Evolutionary conservation across 495 filamentous ascomycete genomes (phyloP).

Genomic region (Penicillium angulare): DNA sequence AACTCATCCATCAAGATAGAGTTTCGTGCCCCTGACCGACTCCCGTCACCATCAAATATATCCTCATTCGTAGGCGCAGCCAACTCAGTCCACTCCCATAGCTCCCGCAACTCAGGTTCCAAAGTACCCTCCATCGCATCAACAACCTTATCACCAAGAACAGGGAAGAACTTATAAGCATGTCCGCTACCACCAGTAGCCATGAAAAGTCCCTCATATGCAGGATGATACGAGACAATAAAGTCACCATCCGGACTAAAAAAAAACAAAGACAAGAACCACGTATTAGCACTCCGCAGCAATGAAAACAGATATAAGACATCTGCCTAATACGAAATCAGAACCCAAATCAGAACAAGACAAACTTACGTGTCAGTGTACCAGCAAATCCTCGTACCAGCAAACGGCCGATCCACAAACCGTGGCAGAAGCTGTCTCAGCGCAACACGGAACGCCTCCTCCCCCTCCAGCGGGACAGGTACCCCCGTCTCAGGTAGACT

Average conservation of each 20-base stretch:
- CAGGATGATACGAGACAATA: slow-evolving; percentile 74
- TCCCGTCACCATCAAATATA: slow-evolving; percentile 53
- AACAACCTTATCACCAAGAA: slow-evolving; percentile 75
- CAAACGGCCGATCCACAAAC: slow-evolving; percentile 63
- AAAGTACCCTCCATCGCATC: slow-evolving; percentile 60
- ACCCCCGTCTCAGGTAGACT: slow-evolving; percentile 38
- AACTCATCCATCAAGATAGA: slow-evolving; percentile 39
- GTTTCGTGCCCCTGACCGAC: slow-evolving; percentile 26
- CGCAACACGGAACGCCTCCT: slow-evolving; percentile 57
- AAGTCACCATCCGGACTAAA: slow-evolving; percentile 67
- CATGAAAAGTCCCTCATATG: slow-evolving; percentile 65
- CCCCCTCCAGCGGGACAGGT: slow-evolving; percentile 58
- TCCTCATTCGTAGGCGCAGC: slow-evolving; percentile 24
- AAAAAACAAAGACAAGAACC: too few species aligned
- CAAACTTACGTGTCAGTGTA: slow-evolving; percentile 73
- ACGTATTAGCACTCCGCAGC: not conserved
- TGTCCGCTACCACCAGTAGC: slow-evolving; percentile 86
- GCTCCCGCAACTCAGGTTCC: slow-evolving; percentile 54
- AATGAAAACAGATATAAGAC: too few species aligned
- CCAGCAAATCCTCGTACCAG: slow-evolving; percentile 77
- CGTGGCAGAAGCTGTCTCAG: slow-evolving; percentile 61
- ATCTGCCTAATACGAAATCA: not conserved
- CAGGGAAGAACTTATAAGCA: slow-evolving; percentile 85
- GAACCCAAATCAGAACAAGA: not conserved
- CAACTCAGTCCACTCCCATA: slow-evolving; percentile 64